Evolutionary conservation across 306 rosid species (phyloP).

Genomic region (Dalbergia cultrata): DNA sequence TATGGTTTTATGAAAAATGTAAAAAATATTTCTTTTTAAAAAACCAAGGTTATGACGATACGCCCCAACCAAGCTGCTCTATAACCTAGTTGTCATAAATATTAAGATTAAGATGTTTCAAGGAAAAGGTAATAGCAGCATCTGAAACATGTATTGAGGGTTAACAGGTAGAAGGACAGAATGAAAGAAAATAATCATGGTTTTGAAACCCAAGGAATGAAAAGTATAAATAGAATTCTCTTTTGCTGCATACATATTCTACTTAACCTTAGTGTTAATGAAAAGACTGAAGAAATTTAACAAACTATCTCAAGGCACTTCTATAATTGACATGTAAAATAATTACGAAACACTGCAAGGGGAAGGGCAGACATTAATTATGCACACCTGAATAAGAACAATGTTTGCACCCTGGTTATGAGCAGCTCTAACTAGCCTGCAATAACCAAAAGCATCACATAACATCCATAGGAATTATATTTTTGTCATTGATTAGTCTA

Average conservation of each 20-base stretch:
- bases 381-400: constrained; percentile 87
- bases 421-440: constrained; percentile 90
- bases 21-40: too few relatives aligned
- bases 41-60: too few relatives aligned
- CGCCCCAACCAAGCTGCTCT: too few relatives aligned
- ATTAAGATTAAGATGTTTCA: too few relatives aligned
- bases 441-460: constrained; percentile 43
- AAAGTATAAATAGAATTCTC: background rate
- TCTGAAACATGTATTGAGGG: too few relatives aligned
- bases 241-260: constrained; percentile 17
- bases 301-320: background rate
- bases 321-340: background rate
- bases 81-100: too few relatives aligned
- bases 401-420: constrained; percentile 87
- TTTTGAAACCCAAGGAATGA: background rate
- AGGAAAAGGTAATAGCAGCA: too few relatives aligned
- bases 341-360: constrained; percentile 15
- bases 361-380: constrained; percentile 23
- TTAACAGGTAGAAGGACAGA: too few relatives aligned
- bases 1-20: too few relatives aligned
- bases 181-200: too few relatives aligned
- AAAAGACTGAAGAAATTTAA: background rate
- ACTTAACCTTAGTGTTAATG: constrained; percentile 6
- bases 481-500: constrained; percentile 21
- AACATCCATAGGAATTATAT: constrained; percentile 10